Base-by-base conservation (phyloP, 495 filamentous ascomycete genomes). In the Aspergillus campestris region DNA sequence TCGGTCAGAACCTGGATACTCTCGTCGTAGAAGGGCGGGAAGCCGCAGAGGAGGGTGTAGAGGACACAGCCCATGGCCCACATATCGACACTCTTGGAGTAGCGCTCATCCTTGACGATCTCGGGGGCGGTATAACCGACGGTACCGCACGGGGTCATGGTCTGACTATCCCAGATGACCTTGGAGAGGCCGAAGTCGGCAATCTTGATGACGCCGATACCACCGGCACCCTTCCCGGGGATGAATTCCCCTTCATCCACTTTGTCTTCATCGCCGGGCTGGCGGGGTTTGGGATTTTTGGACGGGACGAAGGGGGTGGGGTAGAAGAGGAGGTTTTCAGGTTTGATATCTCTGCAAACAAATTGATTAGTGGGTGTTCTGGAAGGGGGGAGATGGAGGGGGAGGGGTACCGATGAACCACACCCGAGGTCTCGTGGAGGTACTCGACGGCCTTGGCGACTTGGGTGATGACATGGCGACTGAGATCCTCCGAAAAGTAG, bases 1-100 rank as follows among this genome's bases (percentile, higher is more conserved):
- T 98, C 94, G 3, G 92, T 98, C 48, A 98, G 79, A 2, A 95
- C 83, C 53, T 95, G 89, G 54, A 98, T 97, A 55, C 87, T 94
- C 63, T 98, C 92, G 57, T 98, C 92, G 68, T 98, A 98, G 67
- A 98, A 98, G 5, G 92, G 92, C 11, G 92, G 92, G 69, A 98
- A 98, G 29, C 92, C 92, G 56, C 92, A 98, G 18, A 98, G 80
- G 5, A 98, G 71, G 0, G 92, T 98, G 65, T 98, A 98, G 12
- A 98, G 78, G 7, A 98, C 92, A 66, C 92, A 98, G 8, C 92
- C 92, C 32, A 98, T 65, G 9, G 92, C 92, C 92, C 92, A 98
- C 92, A 98, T 98, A 52, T 98, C 92, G 34, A 98, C 92, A 55
- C 88, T 90, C 72, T 97, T 98, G 6, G 92, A 97, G 58, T 98